Evolutionary conservation across 2,329 filamentous ascomycete genomes (phyloP), one percentile per base, ranked within the genome.

Genomic region (Phyllosticta paracitricarpa): DNA sequence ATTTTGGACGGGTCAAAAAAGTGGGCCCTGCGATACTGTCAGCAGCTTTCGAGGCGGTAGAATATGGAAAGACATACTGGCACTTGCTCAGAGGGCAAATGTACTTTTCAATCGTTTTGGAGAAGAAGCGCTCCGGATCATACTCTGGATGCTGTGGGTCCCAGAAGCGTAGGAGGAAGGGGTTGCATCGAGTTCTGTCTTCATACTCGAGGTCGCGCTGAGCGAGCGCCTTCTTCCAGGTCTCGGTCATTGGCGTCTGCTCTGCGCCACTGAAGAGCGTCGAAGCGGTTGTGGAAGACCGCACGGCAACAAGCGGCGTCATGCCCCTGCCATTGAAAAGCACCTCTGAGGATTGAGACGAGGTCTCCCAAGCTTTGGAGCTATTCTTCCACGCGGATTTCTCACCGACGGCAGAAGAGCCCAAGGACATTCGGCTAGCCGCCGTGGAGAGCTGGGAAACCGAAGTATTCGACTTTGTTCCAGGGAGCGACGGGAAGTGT

Each of bases 51-150:
- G 2, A 48, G n/a, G 14, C 4, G 17, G 12, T n/a, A 17, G 40
- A n/a, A 17, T 48, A 2, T 2, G 40, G 40, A 48, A n/a, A 17
- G 6, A 48, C 70, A 75, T 74, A 82, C 78, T 73, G 71, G 78
- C 85, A 87, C 2, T 69, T 65, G 1, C 65, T 64, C 61, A 81
- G 77, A 0, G 84, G 84, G 60, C 85, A 88, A 59, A 71, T 74
- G 72, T 78, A 88, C 56, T 73, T 75, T 54, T 72, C 68, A 1
- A 75, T 72, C 30, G 77, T 69, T 0, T 70, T 58, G 51, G 79
- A 72, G 61, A 69, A 78, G 73, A 84, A 86, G 5, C 72, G 71
- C 1, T 75, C 70, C 0, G 76, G 70, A 52, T 80, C 76, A 70
- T 82, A 86, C 9, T 75, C 71, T 0, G 70, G 70, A 57, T 77